Evolutionary conservation across 352 stramenopile species (phyloP).

Genomic region (Aphanomyces cochlioides): DNA sequence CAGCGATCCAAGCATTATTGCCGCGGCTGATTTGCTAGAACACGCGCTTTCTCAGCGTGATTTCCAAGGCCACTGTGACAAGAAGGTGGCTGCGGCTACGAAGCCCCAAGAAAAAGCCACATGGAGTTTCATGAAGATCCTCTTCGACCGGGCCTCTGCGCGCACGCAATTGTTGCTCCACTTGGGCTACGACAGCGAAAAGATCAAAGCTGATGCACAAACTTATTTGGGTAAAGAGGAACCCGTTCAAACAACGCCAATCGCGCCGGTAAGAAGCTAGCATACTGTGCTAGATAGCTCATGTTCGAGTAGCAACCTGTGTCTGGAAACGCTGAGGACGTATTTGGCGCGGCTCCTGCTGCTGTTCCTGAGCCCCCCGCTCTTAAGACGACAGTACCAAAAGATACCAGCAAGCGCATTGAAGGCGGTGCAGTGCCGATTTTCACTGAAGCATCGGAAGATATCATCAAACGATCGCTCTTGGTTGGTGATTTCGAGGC

Average conservation of each 20-base stretch:
- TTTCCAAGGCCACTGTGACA: conserved; percentile 91
- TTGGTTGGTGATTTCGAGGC: conserved; percentile 98
- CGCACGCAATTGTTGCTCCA: conserved; percentile 92
- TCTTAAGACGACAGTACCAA: conserved; percentile 45
- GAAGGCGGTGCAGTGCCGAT: conserved; percentile 57
- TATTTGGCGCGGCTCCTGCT: conserved; percentile 22
- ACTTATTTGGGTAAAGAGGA: conserved; percentile 66
- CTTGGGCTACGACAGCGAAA: conserved; percentile 91
- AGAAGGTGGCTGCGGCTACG: conserved; percentile 67
- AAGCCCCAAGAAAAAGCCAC: conserved; percentile 69
- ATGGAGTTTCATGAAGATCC: conserved; percentile 91
- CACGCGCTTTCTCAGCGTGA: conserved; percentile 84
- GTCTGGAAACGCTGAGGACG: conserved; percentile 57
- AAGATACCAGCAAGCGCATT: conserved; percentile 69
- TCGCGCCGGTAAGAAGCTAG: background rate
- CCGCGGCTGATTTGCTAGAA: conserved; percentile 88
- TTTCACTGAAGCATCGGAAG: conserved; percentile 89
- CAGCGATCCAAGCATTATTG: conserved; percentile 77
- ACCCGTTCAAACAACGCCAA: conserved; percentile 31
- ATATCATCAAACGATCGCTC: conserved; percentile 92
- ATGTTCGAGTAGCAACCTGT: background rate
- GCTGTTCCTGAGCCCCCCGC: conserved; percentile 31
- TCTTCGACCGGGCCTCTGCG: conserved; percentile 91
- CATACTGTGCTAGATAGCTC: background rate
- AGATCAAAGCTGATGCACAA: conserved; percentile 82